Percentiles rank a stretch among this genome's conserved stretches.
phyloP scores from a whole-genome alignment of 495 filamentous ascomycete species.

The Tuber brumale region DNA sequence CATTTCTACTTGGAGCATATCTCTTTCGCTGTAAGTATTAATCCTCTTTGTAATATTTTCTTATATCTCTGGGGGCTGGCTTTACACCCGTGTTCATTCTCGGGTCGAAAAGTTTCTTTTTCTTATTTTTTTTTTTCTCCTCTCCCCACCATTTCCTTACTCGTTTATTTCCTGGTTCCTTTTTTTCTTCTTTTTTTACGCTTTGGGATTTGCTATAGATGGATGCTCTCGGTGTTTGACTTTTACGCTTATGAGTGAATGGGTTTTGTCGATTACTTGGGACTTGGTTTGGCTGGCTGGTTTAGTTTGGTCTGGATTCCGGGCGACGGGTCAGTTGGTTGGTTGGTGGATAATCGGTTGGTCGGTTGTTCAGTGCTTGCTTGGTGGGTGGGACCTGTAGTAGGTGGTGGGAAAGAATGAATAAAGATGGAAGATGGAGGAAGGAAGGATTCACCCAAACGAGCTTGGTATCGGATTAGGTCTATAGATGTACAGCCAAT shows the following conservation, averaged over 20 bases:
- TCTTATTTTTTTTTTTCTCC: not conserved
- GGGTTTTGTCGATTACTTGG: not conserved
- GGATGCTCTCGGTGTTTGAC: slow-evolving; percentile 5
- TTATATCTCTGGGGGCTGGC: slow-evolving; percentile 10
- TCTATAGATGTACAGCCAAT: slow-evolving; percentile 4
- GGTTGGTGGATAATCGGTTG: not conserved
- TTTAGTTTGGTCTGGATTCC: not conserved
- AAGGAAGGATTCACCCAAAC: not conserved
- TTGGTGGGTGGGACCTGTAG: not conserved
- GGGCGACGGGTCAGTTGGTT: not conserved
- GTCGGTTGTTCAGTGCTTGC: not conserved
- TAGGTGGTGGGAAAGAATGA: not conserved
- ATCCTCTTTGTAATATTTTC: slow-evolving; percentile 37
- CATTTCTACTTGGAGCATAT: slow-evolving; percentile 13
- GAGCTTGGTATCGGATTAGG: not conserved
- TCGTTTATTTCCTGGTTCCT: not conserved
- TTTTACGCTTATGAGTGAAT: slow-evolving; percentile 5
- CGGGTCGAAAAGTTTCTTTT: slow-evolving; percentile 6
- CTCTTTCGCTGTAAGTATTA: slow-evolving; percentile 37
- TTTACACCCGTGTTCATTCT: slow-evolving; percentile 4
- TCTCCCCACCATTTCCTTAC: not conserved
- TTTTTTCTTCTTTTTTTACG: not conserved
- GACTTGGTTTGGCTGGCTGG: not conserved
- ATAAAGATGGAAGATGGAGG: not conserved
- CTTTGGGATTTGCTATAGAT: slow-evolving; percentile 10